phyloP scores from a whole-genome alignment of 371 early-diverging fungal species.

The Rhizopus microsporus region DNA sequence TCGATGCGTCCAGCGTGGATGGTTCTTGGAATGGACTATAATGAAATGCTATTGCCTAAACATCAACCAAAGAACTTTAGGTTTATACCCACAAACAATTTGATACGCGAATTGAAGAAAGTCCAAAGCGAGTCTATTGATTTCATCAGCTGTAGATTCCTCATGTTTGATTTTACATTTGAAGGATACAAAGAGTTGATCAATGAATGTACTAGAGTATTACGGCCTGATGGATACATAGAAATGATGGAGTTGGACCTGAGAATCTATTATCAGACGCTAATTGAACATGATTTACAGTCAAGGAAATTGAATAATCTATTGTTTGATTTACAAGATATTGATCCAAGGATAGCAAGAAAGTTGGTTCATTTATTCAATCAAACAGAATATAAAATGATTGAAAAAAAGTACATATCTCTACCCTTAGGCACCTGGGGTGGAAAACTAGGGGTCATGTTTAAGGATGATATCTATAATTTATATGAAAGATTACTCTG shows the following conservation, averaged over 20 bases:
- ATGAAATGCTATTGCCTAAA: slow-evolving; percentile 11
- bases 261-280: slow-evolving; percentile 38
- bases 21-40: slow-evolving; percentile 39
- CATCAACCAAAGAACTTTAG: slow-evolving; percentile 29
- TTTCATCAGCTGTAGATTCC: slow-evolving; percentile 35
- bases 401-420: slow-evolving; percentile 37
- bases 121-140: slow-evolving; percentile 41
- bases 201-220: slow-evolving; percentile 36
- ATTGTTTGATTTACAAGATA: slow-evolving; percentile 21
- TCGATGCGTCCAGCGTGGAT: slow-evolving; percentile 32
- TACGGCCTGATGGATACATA: slow-evolving; percentile 34
- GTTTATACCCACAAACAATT: slow-evolving; percentile 18
- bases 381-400: slow-evolving; percentile 5
- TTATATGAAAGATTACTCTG: slow-evolving; percentile 29
- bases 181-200: slow-evolving; percentile 32
- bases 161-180: slow-evolving; percentile 25
- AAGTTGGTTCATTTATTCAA: slow-evolving; percentile 33
- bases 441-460: slow-evolving; percentile 45
- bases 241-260: slow-evolving; percentile 49
- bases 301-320: neutral
- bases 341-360: slow-evolving; percentile 43
- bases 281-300: slow-evolving; percentile 18
- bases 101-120: slow-evolving; percentile 30
- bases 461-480: slow-evolving; percentile 39
- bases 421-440: slow-evolving; percentile 50